phyloP scores from a whole-genome alignment of 345 rosid genomes.

The Dipteronia dyeriana region DNA sequence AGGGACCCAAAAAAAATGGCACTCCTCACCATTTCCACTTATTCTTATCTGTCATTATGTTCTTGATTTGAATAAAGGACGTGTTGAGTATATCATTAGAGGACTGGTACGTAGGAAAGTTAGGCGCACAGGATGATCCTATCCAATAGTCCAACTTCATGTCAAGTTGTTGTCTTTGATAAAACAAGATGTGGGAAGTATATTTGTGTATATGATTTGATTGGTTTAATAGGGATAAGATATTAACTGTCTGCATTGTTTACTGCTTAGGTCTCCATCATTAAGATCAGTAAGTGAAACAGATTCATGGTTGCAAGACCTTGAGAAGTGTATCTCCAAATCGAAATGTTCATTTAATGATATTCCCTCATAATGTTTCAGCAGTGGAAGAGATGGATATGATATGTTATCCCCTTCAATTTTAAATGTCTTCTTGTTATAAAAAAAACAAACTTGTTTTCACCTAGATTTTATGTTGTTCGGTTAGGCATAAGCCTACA shows the following conservation, averaged over 20 bases:
- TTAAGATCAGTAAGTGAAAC: slow-evolving; percentile 43
- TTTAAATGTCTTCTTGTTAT: too few relatives aligned
- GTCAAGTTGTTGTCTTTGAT: slow-evolving; percentile 54
- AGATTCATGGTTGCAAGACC: slow-evolving; percentile 56
- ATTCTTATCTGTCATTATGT: slow-evolving; percentile 40
- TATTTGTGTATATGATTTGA: slow-evolving; percentile 1
- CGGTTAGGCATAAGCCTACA: too few relatives aligned
- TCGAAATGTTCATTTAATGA: slow-evolving; percentile 35
- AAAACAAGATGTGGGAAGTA: slow-evolving; percentile 30
- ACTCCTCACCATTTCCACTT: too few relatives aligned
- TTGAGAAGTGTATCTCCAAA: slow-evolving; percentile 44
- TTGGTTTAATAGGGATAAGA: slow-evolving; percentile 5
- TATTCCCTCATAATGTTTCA: slow-evolving; percentile 37
- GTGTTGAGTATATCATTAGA: slow-evolving; percentile 61
- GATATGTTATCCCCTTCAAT: slow-evolving; percentile 25
- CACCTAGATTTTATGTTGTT: too few relatives aligned
- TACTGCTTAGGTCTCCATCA: slow-evolving; percentile 44
- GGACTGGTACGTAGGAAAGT: slow-evolving; percentile 55
- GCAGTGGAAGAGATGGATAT: slow-evolving; percentile 41
- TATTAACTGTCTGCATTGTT: slow-evolving; percentile 15
- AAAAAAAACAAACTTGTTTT: too few relatives aligned
- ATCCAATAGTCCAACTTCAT: slow-evolving; percentile 55
- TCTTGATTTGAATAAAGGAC: slow-evolving; percentile 69
- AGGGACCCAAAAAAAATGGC: too few relatives aligned
- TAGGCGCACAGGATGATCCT: slow-evolving; percentile 50